Evolutionary conservation across 129 eudicot genomes (phyloP), one percentile per base, ranked within the genome.

Genomic region (Artemisia tridentata): DNA sequence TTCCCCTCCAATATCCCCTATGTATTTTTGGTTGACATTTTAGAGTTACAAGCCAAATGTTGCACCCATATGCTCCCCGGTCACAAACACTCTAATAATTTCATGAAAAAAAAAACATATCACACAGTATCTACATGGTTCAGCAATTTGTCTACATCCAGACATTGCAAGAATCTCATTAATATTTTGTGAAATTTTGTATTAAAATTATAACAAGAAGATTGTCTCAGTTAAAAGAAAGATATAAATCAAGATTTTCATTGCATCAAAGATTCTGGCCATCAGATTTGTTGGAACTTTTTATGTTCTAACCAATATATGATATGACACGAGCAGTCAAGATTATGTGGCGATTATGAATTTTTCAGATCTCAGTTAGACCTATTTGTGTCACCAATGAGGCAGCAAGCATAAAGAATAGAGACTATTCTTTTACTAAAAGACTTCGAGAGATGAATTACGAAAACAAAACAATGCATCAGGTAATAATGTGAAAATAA

Each of bases 271-370:
- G 12, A 34, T 1, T 34, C 10, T 48, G 20, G 50, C 46, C 18
- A 14, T 8, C 47, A 1, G n/a, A 21, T 49, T 46, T 18, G 14
- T 3, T 38, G 3, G 1, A 31, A 0, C 16, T 50, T 34, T 53
- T 29, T 3, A 69, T 52, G 38, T 69, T 55, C 54, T 55, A 71
- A 55, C 43, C 66, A 55, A 54, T 53, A 53, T 56, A 54, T 56
- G 52, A 38, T 59, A 70, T 38, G 19, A 12, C 52, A 17, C 12
- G n/a, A 53, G 53, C 75, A 38, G 60, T 45, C 76, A 41, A 56
- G 34, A 59, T 20, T 45, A 7, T 25, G 67, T 48, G 68, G 31
- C 18, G 19, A 46, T 9, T 43, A 34, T 29, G 15, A 43, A 25
- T 18, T 6, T 72, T 43, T 25, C 25, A 48, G 25, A 47, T 25